A percentile compares a stretch with the other conserved stretches of the same genome.
phyloP scores from a whole-genome alignment of 768 basidiomycete species.

The Serendipita vermifera region DNA sequence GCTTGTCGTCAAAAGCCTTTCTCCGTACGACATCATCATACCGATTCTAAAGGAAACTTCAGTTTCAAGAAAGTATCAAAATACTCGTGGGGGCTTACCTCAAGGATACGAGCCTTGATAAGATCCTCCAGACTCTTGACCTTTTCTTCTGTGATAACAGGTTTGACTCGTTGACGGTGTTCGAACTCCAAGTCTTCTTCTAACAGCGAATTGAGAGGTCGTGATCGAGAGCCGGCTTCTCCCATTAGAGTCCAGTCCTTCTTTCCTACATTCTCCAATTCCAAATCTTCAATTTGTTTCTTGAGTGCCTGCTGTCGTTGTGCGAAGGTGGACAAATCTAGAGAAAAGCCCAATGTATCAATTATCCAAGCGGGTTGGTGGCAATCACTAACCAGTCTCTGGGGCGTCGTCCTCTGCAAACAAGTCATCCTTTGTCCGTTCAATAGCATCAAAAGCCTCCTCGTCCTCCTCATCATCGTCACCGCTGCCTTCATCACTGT shows the following conservation, averaged over 20 bases:
- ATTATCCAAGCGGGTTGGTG: constrained; percentile 10
- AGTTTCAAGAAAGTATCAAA: not conserved
- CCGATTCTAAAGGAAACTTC: constrained; percentile 27
- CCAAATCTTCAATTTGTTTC: constrained; percentile 68
- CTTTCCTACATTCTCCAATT: constrained; percentile 71
- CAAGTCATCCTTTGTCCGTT: constrained; percentile 61
- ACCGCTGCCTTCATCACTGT: constrained; percentile 8
- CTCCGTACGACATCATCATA: constrained; percentile 87
- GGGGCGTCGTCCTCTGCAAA: constrained; percentile 55
- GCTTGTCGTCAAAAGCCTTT: constrained; percentile 49
- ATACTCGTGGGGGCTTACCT: constrained; percentile 28
- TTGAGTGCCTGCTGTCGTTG: constrained; percentile 59
- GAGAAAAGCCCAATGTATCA: not conserved
- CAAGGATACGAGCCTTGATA: constrained; percentile 80
- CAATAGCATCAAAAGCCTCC: constrained; percentile 32
- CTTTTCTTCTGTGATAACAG: constrained; percentile 78
- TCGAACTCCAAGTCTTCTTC: constrained; percentile 95
- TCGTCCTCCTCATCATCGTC: constrained; percentile 23
- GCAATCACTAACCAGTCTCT: not conserved
- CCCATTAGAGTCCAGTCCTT: constrained; percentile 93
- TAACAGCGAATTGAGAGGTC: constrained; percentile 84
- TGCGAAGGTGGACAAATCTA: constrained; percentile 66
- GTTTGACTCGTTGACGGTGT: constrained; percentile 71
- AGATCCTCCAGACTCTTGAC: constrained; percentile 74
- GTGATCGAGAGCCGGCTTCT: constrained; percentile 65